Conservation (phyloP, 495 filamentous ascomycete genomes). For the Penicillium nucicola region DNA sequence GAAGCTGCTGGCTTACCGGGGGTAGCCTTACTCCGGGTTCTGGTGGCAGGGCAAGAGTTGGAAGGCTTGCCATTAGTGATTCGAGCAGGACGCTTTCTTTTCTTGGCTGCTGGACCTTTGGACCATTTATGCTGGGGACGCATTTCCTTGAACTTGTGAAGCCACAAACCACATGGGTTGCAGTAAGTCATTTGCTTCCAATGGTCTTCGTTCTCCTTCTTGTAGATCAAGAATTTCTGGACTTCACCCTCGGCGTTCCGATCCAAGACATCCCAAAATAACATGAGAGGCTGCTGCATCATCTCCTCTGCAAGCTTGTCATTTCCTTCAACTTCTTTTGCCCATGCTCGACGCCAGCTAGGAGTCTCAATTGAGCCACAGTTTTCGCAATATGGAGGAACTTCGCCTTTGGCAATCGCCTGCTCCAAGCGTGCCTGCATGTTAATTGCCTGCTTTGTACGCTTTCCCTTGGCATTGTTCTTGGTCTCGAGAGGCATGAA, state of each 20-base stretch:
- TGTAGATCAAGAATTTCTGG: conserved; percentile 65
- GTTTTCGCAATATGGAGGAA: conserved; percentile 84
- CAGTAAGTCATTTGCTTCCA: conserved; percentile 75
- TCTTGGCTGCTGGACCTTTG: conserved; percentile 47
- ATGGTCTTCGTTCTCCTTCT: conserved; percentile 68
- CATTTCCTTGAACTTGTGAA: conserved; percentile 81
- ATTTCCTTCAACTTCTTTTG: conserved; percentile 59
- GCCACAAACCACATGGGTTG: conserved; percentile 95
- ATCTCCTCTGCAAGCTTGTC: conserved; percentile 63
- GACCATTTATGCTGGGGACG: conserved; percentile 82
- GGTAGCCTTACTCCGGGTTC: conserved; percentile 31
- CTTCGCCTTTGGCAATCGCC: conserved; percentile 65
- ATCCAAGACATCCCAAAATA: conserved; percentile 60
- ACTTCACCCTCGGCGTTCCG: conserved; percentile 56
- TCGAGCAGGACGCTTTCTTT: conserved; percentile 40
- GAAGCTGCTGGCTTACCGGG: conserved; percentile 30
- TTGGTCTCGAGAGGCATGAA: background rate
- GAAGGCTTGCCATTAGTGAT: conserved; percentile 32
- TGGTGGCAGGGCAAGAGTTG: conserved; percentile 23
- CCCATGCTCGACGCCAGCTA: conserved; percentile 89
- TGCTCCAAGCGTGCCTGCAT: conserved; percentile 54
- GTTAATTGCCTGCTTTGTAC: conserved; percentile 33
- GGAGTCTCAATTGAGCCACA: conserved; percentile 94
- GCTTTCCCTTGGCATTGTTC: conserved; percentile 33
- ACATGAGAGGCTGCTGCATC: conserved; percentile 61